Percentiles rank a stretch among this genome's conserved stretches.
Conservation (phyloP, 1,284 basidiomycete genomes). For the Ustilago loliicola region DNA sequence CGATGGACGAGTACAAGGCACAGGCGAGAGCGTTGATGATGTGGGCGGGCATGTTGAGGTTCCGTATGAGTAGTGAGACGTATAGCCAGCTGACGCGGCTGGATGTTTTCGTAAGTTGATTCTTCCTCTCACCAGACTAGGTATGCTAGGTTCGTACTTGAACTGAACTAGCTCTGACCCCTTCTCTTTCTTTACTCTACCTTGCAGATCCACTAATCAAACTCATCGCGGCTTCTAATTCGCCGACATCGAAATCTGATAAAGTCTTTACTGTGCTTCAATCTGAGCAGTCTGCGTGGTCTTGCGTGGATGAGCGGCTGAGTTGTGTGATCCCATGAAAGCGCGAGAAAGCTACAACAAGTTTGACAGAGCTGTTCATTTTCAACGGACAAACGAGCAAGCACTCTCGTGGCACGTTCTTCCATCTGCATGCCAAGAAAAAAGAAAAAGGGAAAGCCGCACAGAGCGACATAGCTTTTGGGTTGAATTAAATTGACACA, state of each 20-base stretch:
- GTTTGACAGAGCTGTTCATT: no score
- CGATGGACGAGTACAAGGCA: constrained; percentile 63
- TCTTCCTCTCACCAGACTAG: background rate
- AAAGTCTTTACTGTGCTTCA: background rate
- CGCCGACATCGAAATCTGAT: background rate
- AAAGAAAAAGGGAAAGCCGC: background rate
- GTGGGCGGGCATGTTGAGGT: constrained; percentile 69
- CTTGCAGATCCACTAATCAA: constrained; percentile 16
- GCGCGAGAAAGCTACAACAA: no score
- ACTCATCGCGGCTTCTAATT: background rate
- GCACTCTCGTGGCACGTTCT: constrained; percentile 3
- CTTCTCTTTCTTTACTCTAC: background rate
- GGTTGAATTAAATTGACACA: background rate
- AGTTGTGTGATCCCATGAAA: background rate
- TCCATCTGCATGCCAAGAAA: constrained; percentile 11
- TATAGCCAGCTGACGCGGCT: constrained; percentile 68
- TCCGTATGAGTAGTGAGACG: constrained; percentile 70
- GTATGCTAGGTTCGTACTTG: background rate
- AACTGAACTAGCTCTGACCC: background rate
- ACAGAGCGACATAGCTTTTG: no score
- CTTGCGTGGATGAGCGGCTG: no score
- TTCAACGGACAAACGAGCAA: background rate
- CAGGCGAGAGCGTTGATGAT: constrained; percentile 69
- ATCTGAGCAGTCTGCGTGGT: background rate
- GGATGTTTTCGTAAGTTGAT: constrained; percentile 60